Conservation (phyloP, 2,329 filamentous ascomycete species). For the Colletotrichum sp. region DNA sequence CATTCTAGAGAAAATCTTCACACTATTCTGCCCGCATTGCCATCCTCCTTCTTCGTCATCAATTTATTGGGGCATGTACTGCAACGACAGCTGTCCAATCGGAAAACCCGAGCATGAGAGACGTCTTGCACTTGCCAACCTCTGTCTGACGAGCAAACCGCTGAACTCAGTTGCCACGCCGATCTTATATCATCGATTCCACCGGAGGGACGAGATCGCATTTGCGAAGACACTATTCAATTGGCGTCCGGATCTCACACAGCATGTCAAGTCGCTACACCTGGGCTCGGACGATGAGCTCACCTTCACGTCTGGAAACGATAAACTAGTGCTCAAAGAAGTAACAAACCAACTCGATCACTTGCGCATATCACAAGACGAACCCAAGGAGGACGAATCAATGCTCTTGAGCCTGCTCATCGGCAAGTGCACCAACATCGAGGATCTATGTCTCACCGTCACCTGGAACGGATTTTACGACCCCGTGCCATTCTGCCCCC, state of each 20-base stretch:
- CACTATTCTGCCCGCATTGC: not conserved
- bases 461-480: not conserved
- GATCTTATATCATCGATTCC: not conserved
- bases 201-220: not conserved
- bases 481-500: not conserved
- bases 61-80: not conserved
- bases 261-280: not conserved
- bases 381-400: not conserved
- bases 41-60: not conserved
- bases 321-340: not conserved
- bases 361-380: not conserved
- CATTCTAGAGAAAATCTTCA: not conserved
- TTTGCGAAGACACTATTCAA: not conserved
- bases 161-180: not conserved
- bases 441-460: not conserved
- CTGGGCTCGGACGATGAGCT: not conserved
- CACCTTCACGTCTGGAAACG: not conserved
- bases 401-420: not conserved
- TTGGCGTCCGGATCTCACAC: not conserved
- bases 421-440: not conserved
- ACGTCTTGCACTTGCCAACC: not conserved
- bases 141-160: not conserved
- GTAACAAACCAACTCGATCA: not conserved
- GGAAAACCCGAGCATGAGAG: not conserved
- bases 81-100: not conserved